Conservation (phyloP, 768 basidiomycete species). For the Holtermannia corniformis region DNA sequence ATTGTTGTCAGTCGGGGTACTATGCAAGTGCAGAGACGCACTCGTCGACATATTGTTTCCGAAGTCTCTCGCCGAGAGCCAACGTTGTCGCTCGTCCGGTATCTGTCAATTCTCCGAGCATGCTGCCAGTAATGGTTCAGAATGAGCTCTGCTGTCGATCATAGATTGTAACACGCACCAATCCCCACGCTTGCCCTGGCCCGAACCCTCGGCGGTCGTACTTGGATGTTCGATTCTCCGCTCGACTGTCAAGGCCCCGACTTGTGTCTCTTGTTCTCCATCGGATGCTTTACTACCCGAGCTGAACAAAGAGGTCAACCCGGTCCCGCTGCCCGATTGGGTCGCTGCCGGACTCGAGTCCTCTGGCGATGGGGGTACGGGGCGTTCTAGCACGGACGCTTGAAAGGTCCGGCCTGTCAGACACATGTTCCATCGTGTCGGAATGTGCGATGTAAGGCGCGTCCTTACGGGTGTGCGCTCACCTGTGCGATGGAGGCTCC, state of each 20-base stretch:
- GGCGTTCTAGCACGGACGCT: neutral
- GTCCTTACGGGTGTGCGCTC: neutral
- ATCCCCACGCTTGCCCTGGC: neutral
- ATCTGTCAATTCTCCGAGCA: neutral
- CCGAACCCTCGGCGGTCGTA: neutral
- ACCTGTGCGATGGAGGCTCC: neutral
- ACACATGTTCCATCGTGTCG: neutral
- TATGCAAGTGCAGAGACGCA: neutral
- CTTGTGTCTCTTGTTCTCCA: neutral
- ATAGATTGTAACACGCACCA: neutral
- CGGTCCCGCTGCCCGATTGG: neutral
- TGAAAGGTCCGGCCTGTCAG: neutral
- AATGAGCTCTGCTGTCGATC: no score
- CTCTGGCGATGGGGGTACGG: neutral
- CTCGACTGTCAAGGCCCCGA: neutral
- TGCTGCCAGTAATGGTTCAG: no score
- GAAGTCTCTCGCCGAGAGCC: neutral
- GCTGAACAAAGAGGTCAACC: neutral
- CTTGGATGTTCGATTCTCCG: neutral
- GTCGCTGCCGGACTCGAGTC: neutral
- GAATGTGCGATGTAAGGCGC: neutral
- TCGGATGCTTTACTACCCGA: neutral
- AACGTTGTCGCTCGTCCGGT: neutral
- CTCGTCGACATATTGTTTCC: neutral
- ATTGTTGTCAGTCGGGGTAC: neutral